A percentile compares a stretch with the other conserved stretches of the same genome.
Evolutionary conservation across 768 basidiomycete genomes (phyloP).

Genomic region (Amanita jacksonii): DNA sequence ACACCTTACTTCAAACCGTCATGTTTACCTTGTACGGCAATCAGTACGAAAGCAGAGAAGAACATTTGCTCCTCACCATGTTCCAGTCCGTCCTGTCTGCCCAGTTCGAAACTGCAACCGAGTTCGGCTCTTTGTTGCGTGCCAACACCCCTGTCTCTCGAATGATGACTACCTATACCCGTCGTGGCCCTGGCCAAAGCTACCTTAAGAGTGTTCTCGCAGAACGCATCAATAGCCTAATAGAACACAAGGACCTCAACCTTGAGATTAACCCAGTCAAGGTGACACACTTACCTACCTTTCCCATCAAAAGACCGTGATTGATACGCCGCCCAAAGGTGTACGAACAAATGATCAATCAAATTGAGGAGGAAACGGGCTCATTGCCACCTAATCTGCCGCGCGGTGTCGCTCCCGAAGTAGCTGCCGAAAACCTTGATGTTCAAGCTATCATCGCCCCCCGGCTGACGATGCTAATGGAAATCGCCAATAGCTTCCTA

Average conservation of each 20-base stretch:
- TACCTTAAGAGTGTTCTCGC: slow-evolving; percentile 97
- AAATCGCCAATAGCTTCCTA: slow-evolving; percentile 97
- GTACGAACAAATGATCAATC: slow-evolving; percentile 99
- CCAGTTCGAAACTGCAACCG: slow-evolving; percentile 98
- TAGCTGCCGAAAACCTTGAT: slow-evolving; percentile 89
- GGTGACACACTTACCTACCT: slow-evolving; percentile 32
- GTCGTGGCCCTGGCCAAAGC: slow-evolving; percentile 95
- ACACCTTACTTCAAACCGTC: slow-evolving; percentile 97
- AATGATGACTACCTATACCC: slow-evolving; percentile 99
- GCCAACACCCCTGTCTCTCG: slow-evolving; percentile 99
- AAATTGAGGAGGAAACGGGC: slow-evolving; percentile 97
- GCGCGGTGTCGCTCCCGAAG: slow-evolving; percentile 87
- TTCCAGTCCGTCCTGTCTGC: slow-evolving; percentile 98
- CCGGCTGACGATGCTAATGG: slow-evolving; percentile 97
- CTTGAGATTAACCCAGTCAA: slow-evolving; percentile 99
- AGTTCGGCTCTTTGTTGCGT: slow-evolving; percentile 96
- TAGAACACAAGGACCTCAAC: slow-evolving; percentile 99
- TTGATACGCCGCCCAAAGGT: slow-evolving; percentile 43
- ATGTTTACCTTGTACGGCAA: slow-evolving; percentile 99
- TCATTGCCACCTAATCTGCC: slow-evolving; percentile 85
- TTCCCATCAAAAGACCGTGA: slow-evolving; percentile 1
- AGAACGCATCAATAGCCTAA: slow-evolving; percentile 96
- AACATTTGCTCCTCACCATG: slow-evolving; percentile 97
- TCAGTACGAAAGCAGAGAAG: slow-evolving; percentile 97
- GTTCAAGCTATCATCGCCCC: slow-evolving; percentile 98